Evolutionary conservation across 495 filamentous ascomycete species (phyloP).

Genomic region (Amniculicola lignicola): DNA sequence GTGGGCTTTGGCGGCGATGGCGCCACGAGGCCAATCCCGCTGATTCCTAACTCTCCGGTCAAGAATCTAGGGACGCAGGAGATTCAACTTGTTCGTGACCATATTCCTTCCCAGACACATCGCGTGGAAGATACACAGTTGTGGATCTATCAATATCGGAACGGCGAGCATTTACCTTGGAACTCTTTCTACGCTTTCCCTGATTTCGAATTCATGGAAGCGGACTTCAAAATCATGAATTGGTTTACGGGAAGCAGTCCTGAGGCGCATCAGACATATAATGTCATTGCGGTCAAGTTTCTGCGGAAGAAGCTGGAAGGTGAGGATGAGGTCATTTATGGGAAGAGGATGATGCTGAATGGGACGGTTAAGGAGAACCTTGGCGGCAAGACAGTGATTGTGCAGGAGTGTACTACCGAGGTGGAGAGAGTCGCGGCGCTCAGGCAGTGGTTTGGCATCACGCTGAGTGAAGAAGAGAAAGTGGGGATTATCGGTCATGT

Average conservation of each 20-base stretch:
- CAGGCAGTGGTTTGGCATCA: constrained; percentile 27
- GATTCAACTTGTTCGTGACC: constrained; percentile 28
- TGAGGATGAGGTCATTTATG: constrained; percentile 17
- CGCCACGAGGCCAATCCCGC: constrained; percentile 29
- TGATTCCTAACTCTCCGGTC: neutral
- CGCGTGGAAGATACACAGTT: constrained; percentile 7
- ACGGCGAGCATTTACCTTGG: constrained; percentile 12
- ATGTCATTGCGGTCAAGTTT: constrained; percentile 27
- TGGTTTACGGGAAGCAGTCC: constrained; percentile 18
- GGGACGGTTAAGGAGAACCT: constrained; percentile 31
- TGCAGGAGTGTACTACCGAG: constrained; percentile 24
- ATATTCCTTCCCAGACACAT: constrained; percentile 26
- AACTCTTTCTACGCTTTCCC: constrained; percentile 32
- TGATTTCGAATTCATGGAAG: constrained; percentile 29
- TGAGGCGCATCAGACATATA: constrained; percentile 14
- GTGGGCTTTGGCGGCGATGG: constrained; percentile 79
- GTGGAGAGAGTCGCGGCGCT: constrained; percentile 24
- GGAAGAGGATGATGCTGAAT: constrained; percentile 32
- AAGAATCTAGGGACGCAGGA: constrained; percentile 31
- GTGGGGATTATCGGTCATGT: constrained; percentile 16
- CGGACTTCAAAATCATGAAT: constrained; percentile 27
- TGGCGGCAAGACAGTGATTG: constrained; percentile 28
- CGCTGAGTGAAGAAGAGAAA: constrained; percentile 23
- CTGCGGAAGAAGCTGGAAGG: constrained; percentile 12
- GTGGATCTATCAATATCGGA: constrained; percentile 36